These are phyloP conservation scores for Pestalotiopsis sp. DNA, from an alignment of 2,329 filamentous ascomycete species.

Conservation along the genomic window DNA sequence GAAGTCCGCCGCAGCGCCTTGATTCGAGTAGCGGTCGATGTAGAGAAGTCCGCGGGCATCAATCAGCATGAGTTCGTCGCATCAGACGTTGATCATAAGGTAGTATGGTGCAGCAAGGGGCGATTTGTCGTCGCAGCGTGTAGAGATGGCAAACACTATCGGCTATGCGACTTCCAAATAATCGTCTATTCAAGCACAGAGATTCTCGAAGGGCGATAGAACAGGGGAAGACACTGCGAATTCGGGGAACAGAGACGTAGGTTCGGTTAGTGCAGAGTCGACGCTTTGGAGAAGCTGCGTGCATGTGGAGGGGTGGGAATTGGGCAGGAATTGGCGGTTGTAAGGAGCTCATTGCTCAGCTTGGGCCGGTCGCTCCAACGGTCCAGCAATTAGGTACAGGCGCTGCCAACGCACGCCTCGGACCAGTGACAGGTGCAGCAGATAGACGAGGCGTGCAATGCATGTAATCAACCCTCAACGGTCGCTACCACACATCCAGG, in stretches of 20 bases:
- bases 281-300: neutral
- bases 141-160: too few species aligned
- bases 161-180: neutral
- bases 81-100: too few species aligned
- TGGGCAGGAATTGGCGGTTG: conserved; percentile 3
- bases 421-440: neutral
- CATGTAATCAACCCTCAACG: neutral
- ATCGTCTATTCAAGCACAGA: neutral
- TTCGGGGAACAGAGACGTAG: neutral
- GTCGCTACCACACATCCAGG: neutral
- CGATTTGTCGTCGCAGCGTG: too few species aligned
- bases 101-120: too few species aligned
- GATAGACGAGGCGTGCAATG: neutral
- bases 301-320: neutral
- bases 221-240: neutral
- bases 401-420: neutral
- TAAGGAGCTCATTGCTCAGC: neutral
- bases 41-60: too few species aligned
- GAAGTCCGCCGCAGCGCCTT: neutral
- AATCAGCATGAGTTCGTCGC: too few species aligned
- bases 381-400: neutral
- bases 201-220: neutral
- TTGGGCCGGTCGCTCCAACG: neutral
- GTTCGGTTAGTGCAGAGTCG: neutral
- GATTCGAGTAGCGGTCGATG: too few species aligned